phyloP scores from a whole-genome alignment of 768 basidiomycete species.

The Asterophora parasitica region DNA sequence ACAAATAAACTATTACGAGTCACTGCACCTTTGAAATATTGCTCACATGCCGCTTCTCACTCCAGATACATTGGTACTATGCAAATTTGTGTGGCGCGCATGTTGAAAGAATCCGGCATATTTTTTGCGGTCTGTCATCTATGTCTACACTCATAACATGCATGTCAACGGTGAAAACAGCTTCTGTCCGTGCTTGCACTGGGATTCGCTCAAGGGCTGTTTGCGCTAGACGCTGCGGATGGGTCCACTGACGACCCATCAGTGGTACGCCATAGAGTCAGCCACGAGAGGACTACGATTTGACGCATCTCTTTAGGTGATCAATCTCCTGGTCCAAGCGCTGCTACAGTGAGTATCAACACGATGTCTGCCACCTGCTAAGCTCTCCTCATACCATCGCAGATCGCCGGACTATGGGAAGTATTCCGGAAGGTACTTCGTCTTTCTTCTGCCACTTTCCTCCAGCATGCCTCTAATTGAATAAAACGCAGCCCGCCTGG shows the following conservation, averaged over 20 bases:
- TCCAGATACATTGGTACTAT: slow-evolving; percentile 81
- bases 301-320: slow-evolving; percentile 36
- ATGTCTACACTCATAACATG: background rate
- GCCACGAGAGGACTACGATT: background rate
- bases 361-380: background rate
- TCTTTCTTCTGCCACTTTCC: background rate
- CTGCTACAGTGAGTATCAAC: slow-evolving; percentile 59
- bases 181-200: slow-evolving; percentile 75
- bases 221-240: slow-evolving; percentile 89
- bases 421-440: slow-evolving; percentile 43
- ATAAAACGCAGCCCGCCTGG: slow-evolving; percentile 41
- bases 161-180: slow-evolving; percentile 32
- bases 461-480: background rate
- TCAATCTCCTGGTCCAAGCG: slow-evolving; percentile 74
- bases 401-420: slow-evolving; percentile 66
- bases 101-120: slow-evolving; percentile 90
- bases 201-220: slow-evolving; percentile 84
- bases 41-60: background rate
- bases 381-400: background rate
- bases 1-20: slow-evolving; percentile 43
- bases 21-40: background rate
- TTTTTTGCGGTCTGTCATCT: slow-evolving; percentile 75
- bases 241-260: slow-evolving; percentile 55
- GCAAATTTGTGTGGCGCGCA: slow-evolving; percentile 90
- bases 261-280: slow-evolving; percentile 31